Evolutionary conservation across 2,329 filamentous ascomycete genomes (phyloP), one percentile per base, ranked within the genome.

Genomic region (Xylariomycetidae sp.): DNA sequence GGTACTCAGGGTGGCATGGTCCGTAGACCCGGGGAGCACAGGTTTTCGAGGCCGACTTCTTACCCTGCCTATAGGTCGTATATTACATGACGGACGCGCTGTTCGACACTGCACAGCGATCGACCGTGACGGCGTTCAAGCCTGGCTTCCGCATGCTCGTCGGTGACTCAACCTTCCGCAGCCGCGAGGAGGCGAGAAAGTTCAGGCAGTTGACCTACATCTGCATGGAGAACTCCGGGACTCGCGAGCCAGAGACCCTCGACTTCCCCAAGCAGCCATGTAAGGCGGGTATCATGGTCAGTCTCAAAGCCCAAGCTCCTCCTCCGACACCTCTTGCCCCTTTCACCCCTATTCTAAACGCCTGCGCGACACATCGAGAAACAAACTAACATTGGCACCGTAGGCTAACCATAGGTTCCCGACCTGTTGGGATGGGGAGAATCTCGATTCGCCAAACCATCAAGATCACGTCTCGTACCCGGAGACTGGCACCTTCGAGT

Each of bases 141-240:
- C 58, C 61, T 41, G 72, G 57, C 16, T 69, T 69, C 56, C 64
- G 66, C 41, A 69, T 69, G 65, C 59, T 69, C 12, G 59, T 67
- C 27, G 66, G 66, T 39, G 59, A 69, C 40, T 49, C 59, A 13
- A 46, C 49, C 4, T 58, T 50, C 53, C 45, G 49, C 6, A 52
- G 45, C 38, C 55, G 57, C 22, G 56, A 59, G 3, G 36, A 59
- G 14, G 46, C 57, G 4, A 36, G 53, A 20, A 58, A 60, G 18
- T 66, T 53, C 51, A 61, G 61, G 7, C 64, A 64, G 39, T 44
- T 64, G 9, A 61, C 57, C 6, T 62, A 59, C 42, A 63, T 56
- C 6, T 63, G 61, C 48, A 60, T 63, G 55, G 48, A 58, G 35
- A 55, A 60, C 48, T 47, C 55, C 28, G 56, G 46, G 25, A 64